Conservation (phyloP, 2,329 filamentous ascomycete species). For the Fusarium phyllophilum region DNA sequence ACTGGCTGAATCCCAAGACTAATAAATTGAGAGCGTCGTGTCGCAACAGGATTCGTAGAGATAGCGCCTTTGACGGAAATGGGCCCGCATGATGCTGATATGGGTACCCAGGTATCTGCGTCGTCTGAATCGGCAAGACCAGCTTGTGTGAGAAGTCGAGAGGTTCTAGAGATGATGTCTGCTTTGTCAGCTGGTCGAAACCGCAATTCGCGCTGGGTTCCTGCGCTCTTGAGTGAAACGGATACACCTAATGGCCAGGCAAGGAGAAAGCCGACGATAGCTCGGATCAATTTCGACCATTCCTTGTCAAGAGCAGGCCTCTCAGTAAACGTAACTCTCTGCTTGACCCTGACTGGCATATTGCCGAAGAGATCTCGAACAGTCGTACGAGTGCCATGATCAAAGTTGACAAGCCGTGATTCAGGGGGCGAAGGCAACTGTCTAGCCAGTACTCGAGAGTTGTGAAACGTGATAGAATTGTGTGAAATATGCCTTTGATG, state of each 20-base stretch:
- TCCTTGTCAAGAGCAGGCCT: slow-evolving; percentile 65
- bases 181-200: slow-evolving; percentile 46
- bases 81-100: slow-evolving; percentile 71
- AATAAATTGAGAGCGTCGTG: slow-evolving; percentile 81
- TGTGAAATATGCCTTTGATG: slow-evolving; percentile 68
- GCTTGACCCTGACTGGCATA: slow-evolving; percentile 90
- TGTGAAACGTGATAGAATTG: slow-evolving; percentile 76
- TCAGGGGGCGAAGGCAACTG: slow-evolving; percentile 69
- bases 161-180: slow-evolving; percentile 42
- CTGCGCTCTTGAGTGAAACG: slow-evolving; percentile 67
- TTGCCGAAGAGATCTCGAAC: slow-evolving; percentile 88
- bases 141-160: slow-evolving; percentile 72
- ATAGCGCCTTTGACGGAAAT: slow-evolving; percentile 77
- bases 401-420: slow-evolving; percentile 63
- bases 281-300: slow-evolving; percentile 71
- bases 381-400: slow-evolving; percentile 78
- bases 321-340: slow-evolving; percentile 68
- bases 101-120: slow-evolving; percentile 71
- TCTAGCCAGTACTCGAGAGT: slow-evolving; percentile 72
- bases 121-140: slow-evolving; percentile 66
- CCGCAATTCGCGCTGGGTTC: slow-evolving; percentile 50
- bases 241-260: slow-evolving; percentile 69
- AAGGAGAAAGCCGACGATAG: slow-evolving; percentile 73
- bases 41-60: slow-evolving; percentile 75
- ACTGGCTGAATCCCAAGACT: slow-evolving; percentile 79